Evolutionary conservation across 768 basidiomycete genomes (phyloP), one percentile per base, ranked within the genome.

Genomic region (Phylloporus sp.): DNA sequence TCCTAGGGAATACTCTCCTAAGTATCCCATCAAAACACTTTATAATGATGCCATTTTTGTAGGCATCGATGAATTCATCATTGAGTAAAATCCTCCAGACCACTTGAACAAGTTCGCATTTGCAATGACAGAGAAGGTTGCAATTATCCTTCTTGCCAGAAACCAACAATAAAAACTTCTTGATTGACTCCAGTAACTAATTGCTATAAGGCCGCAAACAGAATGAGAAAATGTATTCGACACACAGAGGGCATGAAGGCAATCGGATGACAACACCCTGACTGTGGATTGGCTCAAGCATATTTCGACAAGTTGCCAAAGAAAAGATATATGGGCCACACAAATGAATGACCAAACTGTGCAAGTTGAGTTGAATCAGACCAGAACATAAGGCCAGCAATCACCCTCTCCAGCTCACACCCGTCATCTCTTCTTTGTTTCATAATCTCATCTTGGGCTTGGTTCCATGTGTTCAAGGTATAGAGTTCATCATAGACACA

Each of bases 221-320:
- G 29, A 3, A 15, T 15, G n/a, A 6, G 29, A 6, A 3, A 5
- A 32, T 14, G 1, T 5, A 32, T 1, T 8, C 0, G 41, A 46
- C 22, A 55, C 55, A 14, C 54, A 40, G n/a, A 56, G 52, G 49
- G 8, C 47, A 20, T 56, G 18, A 45, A n/a, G n/a, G n/a, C n/a
- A n/a, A n/a, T n/a, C n/a, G n/a, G n/a, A n/a, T n/a, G n/a, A n/a
- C n/a, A n/a, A n/a, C n/a, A n/a, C n/a, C n/a, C n/a, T n/a, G n/a
- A n/a, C n/a, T n/a, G n/a, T n/a, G n/a, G n/a, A n/a, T n/a, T n/a
- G n/a, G n/a, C n/a, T n/a, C n/a, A n/a, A n/a, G n/a, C n/a, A n/a
- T n/a, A n/a, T n/a, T n/a, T n/a, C n/a, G n/a, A n/a, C n/a, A n/a
- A n/a, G n/a, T n/a, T n/a, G n/a, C n/a, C n/a, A n/a, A n/a, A n/a